Evolutionary conservation across 768 basidiomycete genomes (phyloP), one percentile per base, ranked within the genome.

Genomic region (Kwoniella sp.): DNA sequence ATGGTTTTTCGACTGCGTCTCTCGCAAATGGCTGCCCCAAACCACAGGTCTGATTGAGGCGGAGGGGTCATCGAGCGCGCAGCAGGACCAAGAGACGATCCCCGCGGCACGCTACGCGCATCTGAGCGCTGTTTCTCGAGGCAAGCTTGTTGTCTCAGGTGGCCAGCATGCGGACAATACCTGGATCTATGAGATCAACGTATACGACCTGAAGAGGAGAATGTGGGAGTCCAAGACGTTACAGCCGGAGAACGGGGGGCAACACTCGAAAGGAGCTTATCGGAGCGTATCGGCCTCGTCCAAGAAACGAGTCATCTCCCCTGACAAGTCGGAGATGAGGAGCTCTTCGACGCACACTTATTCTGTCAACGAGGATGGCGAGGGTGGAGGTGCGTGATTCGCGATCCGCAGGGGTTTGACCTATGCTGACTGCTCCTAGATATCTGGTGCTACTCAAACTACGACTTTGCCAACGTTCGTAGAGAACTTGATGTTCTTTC

Each of bases 91-190:
- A 7, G 70, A 78, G 0, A 78, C 84, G 5, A 63, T 82, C 10
- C 93, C 93, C 2, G 84, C 85, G 33, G 84, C 90, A 20, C 84
- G 95, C 58, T 98, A 98, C 69, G 93, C 93, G 10, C 93, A 99
- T 71, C 80, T 98, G 10, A 92, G 89, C 12, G 84, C 89, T 2
- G 81, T 96, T 36, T 86, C 88, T 10, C 80, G 85, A 15, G 84
- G 87, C 74, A 80, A 84, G 31, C 80, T 99, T 28, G 86, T 92
- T 71, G 81, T 99, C 64, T 89, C 95, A 43, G 93, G 95, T 5
- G 93, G 93, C 0, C 93, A 99, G 70, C 90, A 98, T 71, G 82
- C 95, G 56, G 83, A 82, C 62, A 54, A 54, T 37, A 40, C 45
- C 17, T 96, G 91, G 87, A 79, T 93, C 22, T 88, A 96, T 74